Evolutionary conservation across 305 asterid genomes (phyloP).

Genomic region (Ruellia speciosa): DNA sequence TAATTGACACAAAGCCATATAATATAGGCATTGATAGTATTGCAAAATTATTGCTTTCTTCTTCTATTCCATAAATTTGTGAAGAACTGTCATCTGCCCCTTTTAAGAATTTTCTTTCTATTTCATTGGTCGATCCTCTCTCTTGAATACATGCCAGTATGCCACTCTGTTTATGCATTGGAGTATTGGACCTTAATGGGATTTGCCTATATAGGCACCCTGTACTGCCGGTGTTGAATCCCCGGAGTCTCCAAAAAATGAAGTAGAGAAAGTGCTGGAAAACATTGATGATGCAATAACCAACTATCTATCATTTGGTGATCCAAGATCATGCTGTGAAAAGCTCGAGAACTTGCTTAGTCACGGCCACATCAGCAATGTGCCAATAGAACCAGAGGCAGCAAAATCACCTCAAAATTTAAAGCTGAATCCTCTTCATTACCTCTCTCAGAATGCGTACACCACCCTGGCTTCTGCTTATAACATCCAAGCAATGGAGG

Average conservation of each 20-base stretch:
- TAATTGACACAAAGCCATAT: too few relatives aligned
- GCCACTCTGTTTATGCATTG: too few relatives aligned
- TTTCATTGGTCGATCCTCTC: too few relatives aligned
- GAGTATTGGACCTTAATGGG: background rate
- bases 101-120: too few relatives aligned
- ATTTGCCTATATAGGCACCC: conserved; percentile 29
- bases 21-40: too few relatives aligned
- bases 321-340: conserved; percentile 40
- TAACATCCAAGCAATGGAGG: conserved; percentile 36
- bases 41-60: too few relatives aligned
- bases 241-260: conserved; percentile 13
- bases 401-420: conserved; percentile 16
- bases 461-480: conserved; percentile 52
- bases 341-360: conserved; percentile 56
- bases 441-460: conserved; percentile 46
- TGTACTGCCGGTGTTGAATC: conserved; percentile 11
- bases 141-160: too few relatives aligned
- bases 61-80: too few relatives aligned
- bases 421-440: conserved; percentile 43
- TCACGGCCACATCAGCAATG: conserved; percentile 19
- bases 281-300: conserved; percentile 32
- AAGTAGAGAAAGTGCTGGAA: conserved; percentile 27
- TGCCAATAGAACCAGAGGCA: conserved; percentile 13
- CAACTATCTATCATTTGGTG: conserved; percentile 35
- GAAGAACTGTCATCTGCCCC: too few relatives aligned